Evolutionary conservation across 208 protist genomes (phyloP), one percentile per base, ranked within the genome.

Genomic region (Leishmania amazonensis): DNA sequence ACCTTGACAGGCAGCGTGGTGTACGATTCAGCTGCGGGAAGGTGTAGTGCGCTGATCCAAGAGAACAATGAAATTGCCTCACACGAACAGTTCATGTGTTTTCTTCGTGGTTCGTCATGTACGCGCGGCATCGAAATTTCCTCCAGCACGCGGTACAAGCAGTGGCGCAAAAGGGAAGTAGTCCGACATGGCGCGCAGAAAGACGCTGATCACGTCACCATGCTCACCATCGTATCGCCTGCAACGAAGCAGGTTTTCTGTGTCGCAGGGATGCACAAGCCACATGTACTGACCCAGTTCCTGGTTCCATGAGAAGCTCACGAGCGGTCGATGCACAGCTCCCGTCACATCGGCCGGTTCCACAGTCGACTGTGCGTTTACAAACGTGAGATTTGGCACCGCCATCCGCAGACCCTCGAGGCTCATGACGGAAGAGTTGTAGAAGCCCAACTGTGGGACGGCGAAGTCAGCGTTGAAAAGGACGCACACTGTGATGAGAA

Each of bases 221-320:
- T 28, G 76, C 2, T 75, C 72, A 19, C 83, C 87, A 68, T 87
- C 60, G 19, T 75, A 84, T 9, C 71, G 60, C 51, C 72, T 57
- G 58, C 67, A 74, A 11, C 71, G 49, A 7, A 93, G 40, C n/a
- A 95, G 38, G 24, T 85, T 86, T 45, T 78, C 85, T 28, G 85
- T 87, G 71, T 95, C 92, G 71, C 92, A 95, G 68, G 84, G 86
- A 74, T 95, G 91, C 17, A 95, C 65, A 5, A 85, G 73, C 89
- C 89, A 95, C 76, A 91, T 76, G 40, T 87, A 40, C 81, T 83
- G 81, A 49, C 85, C 58, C 8, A 90, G 38, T 24, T 95, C 91
- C 19, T 95, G 88, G 75, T 70, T 85, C 76, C 89, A 95, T 11
- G 58, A 67, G 40, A 67, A 85, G 77, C 86, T 89, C 40, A 76